Evolutionary conservation across 768 basidiomycete species (phyloP).

Genomic region (Sarcodon sp.): DNA sequence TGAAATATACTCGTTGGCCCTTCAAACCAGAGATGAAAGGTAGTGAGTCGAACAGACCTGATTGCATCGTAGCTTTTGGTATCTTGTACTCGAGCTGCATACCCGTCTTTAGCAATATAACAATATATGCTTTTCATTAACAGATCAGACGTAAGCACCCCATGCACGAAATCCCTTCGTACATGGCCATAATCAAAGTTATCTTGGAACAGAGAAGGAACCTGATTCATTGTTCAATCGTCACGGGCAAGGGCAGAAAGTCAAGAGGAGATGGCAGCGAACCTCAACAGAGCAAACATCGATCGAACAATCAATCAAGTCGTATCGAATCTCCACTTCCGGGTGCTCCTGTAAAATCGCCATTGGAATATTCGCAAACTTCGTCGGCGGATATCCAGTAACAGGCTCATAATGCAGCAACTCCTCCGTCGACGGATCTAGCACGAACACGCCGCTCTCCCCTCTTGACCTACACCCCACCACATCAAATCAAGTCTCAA

Average conservation of each 20-base stretch:
- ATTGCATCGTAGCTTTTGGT: conserved; percentile 85
- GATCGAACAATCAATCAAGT: conserved; percentile 79
- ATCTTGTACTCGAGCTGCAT: conserved; percentile 89
- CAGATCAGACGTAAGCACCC: conserved; percentile 87
- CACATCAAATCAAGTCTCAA: conserved; percentile 1
- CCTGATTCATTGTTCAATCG: conserved; percentile 28
- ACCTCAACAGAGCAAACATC: conserved; percentile 94
- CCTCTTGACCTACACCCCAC: conserved; percentile 39
- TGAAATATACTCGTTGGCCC: conserved; percentile 16
- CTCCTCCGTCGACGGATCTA: conserved; percentile 65
- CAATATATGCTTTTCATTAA: conserved; percentile 92
- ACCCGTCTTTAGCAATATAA: conserved; percentile 78
- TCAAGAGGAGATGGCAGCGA: conserved; percentile 8
- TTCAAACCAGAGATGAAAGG: neutral
- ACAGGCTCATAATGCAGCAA: conserved; percentile 80
- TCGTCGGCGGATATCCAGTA: conserved; percentile 53
- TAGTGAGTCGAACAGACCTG: conserved; percentile 33
- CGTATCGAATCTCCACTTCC: conserved; percentile 79
- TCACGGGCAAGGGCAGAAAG: neutral
- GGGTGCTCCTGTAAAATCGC: conserved; percentile 61
- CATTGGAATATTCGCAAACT: conserved; percentile 55
- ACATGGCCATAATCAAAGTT: conserved; percentile 97
- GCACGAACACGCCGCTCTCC: conserved; percentile 67
- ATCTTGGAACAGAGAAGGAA: conserved; percentile 93
- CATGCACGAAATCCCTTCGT: conserved; percentile 86